Conservation (phyloP, 257 asterid species). For the Nicotiana tomentosiformis region DNA sequence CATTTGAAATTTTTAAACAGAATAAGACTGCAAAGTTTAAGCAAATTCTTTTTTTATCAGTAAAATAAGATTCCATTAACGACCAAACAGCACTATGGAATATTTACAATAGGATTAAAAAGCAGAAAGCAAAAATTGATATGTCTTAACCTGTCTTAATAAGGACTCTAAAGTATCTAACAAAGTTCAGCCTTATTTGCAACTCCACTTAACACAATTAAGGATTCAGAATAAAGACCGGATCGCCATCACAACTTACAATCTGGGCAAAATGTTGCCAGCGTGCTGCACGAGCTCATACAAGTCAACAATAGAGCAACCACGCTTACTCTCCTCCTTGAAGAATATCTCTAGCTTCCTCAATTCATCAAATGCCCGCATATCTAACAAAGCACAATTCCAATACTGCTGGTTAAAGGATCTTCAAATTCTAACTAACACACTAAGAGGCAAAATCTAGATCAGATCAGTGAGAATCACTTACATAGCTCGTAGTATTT, state of each 20-base stretch:
- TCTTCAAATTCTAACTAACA: background rate
- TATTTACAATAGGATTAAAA: background rate
- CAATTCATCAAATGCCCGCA: conserved; percentile 98
- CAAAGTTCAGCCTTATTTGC: background rate
- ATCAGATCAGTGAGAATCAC: conserved; percentile 33
- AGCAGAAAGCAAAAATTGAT: background rate
- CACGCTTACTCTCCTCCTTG: conserved; percentile 79
- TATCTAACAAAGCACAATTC: conserved; percentile 43
- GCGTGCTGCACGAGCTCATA: conserved; percentile 99
- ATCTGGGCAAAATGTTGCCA: conserved; percentile 93
- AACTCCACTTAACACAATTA: background rate
- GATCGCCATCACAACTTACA: conserved; percentile 37
- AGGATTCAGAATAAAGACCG: background rate
- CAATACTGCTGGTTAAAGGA: background rate
- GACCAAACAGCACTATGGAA: background rate
- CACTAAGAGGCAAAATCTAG: background rate
- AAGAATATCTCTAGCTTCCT: conserved; percentile 90
- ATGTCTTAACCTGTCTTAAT: background rate
- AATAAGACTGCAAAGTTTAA: background rate
- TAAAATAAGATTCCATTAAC: background rate
- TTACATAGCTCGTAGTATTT: conserved; percentile 92
- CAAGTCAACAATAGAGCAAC: conserved; percentile 94
- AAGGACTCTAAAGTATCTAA: background rate
- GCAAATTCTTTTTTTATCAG: background rate
- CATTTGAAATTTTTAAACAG: background rate